Evolutionary conservation across 164 flowering plant species (phyloP).

Genomic region (Hamamelis virginiana): DNA sequence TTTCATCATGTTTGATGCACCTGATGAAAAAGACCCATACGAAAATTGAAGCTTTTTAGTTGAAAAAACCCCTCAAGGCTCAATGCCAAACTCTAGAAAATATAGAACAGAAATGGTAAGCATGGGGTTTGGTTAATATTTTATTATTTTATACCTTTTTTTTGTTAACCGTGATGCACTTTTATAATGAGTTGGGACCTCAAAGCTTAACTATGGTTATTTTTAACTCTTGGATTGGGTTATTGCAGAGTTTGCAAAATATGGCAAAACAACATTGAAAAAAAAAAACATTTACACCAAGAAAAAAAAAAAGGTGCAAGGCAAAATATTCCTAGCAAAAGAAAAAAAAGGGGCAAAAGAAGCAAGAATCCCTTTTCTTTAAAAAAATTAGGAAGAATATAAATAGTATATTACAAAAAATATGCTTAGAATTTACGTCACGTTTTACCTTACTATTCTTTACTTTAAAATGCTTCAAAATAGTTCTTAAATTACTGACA

Average conservation of each 20-base stretch:
- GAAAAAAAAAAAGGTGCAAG: not conserved
- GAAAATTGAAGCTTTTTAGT: slow-evolving; percentile 5
- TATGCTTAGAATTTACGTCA: no score
- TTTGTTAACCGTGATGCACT: not conserved
- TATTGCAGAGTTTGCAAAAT: slow-evolving; percentile 1
- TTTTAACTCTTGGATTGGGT: slow-evolving; percentile 14
- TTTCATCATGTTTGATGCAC: no score
- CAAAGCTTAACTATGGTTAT: slow-evolving; percentile 12
- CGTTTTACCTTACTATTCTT: no score
- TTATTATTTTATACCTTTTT: no score
- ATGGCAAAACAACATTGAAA: no score
- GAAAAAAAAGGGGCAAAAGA: not conserved
- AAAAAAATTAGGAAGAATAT: no score
- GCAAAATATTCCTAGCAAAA: not conserved
- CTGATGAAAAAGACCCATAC: not conserved
- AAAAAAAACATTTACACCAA: no score
- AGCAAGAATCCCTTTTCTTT: no score
- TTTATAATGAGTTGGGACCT: not conserved
- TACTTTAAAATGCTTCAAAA: no score
- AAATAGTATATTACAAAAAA: no score
- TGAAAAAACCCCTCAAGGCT: slow-evolving; percentile 3
- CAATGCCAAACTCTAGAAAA: not conserved
- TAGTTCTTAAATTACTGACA: no score
- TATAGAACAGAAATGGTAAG: not conserved
- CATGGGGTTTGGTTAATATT: not conserved